Conservation (phyloP, 129 eudicot genomes). For the Chrysanthemum seticuspe region DNA sequence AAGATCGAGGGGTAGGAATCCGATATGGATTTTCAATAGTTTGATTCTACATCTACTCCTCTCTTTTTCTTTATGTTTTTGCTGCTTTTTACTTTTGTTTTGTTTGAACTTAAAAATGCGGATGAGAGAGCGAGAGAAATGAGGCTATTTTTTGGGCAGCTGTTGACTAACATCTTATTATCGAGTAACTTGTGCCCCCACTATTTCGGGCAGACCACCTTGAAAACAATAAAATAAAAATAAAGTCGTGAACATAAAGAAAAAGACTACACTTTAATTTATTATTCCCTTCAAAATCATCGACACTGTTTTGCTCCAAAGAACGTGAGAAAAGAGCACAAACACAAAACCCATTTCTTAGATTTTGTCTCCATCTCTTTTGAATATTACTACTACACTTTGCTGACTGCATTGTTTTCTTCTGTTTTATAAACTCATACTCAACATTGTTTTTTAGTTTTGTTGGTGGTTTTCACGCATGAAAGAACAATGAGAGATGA, state of each 20-base stretch:
- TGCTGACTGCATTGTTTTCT: too few relatives aligned
- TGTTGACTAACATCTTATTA: conserved; percentile 17
- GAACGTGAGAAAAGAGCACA: too few relatives aligned
- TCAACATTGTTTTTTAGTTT: too few relatives aligned
- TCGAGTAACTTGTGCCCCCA: conserved; percentile 21
- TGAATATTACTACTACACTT: neutral
- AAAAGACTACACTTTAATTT: conserved; percentile 30
- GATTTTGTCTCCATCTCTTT: neutral
- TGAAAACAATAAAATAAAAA: neutral
- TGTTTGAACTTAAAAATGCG: neutral
- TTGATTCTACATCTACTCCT: conserved; percentile 21
- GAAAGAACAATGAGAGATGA: conserved; percentile 82
- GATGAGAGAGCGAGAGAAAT: neutral
- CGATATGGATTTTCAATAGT: conserved; percentile 38
- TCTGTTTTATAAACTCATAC: too few relatives aligned
- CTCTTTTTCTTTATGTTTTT: conserved; percentile 24
- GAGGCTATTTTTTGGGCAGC: conserved; percentile 19
- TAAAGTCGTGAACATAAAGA: conserved; percentile 27
- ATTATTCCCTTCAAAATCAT: conserved; percentile 2
- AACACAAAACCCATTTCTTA: neutral
- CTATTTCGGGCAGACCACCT: conserved; percentile 29
- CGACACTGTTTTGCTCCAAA: neutral
- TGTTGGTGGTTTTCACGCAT: conserved; percentile 32
- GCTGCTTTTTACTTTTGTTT: conserved; percentile 16
- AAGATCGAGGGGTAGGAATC: conserved; percentile 31